These are phyloP conservation scores for Clarireedia monteithiana DNA, from an alignment of 2,329 filamentous ascomycete species.

Conservation along the genomic window DNA sequence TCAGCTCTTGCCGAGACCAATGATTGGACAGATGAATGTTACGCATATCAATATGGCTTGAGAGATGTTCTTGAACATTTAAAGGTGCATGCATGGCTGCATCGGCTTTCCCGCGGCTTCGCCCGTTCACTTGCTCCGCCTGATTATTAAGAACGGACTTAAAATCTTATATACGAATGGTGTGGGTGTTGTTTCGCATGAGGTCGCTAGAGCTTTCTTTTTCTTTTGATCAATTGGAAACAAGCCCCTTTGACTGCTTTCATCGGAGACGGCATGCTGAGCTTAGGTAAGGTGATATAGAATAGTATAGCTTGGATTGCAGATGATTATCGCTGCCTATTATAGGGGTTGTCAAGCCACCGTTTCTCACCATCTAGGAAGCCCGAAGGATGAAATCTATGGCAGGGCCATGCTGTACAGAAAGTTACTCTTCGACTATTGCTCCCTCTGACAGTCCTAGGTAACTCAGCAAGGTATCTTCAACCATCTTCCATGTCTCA, in stretches of 20 bases:
- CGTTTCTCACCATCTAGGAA: too few relatives aligned
- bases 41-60: not conserved
- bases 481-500: not conserved
- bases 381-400: too few relatives aligned
- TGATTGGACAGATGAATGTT: not conserved
- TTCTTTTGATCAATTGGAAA: too few relatives aligned
- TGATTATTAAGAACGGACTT: constrained; percentile 2
- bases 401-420: too few relatives aligned
- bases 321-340: too few relatives aligned
- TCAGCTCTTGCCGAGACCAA: not conserved
- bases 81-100: constrained; percentile 1
- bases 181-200: not conserved
- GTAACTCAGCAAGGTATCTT: not conserved
- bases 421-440: not conserved
- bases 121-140: not conserved
- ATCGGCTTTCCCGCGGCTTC: constrained; percentile 1
- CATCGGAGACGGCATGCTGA: too few relatives aligned
- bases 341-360: too few relatives aligned
- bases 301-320: too few relatives aligned
- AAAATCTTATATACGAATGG: not conserved
- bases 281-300: too few relatives aligned
- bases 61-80: not conserved
- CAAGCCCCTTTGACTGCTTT: too few relatives aligned
- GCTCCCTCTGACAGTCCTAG: not conserved
- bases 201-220: too few relatives aligned